phyloP scores from a whole-genome alignment of 495 filamentous ascomycete species.

The Annulohypoxylon moriforme region DNA sequence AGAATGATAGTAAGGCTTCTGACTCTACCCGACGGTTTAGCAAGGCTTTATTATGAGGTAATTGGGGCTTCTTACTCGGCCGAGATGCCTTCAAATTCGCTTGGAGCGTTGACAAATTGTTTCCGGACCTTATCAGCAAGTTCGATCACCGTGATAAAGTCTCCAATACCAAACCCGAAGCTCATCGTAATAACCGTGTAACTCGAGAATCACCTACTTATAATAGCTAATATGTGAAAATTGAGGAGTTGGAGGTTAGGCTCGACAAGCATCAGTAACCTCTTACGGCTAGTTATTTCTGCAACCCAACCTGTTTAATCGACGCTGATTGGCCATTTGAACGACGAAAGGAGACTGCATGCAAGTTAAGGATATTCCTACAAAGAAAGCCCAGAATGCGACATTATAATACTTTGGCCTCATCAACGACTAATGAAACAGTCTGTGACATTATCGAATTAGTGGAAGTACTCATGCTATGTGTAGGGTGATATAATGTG shows the following conservation, averaged over 20 bases:
- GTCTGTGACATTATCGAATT: too few relatives aligned
- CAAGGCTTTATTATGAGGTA: not conserved
- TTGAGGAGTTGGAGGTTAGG: not conserved
- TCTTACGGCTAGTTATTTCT: not conserved
- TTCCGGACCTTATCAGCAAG: conserved; percentile 45
- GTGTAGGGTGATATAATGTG: too few relatives aligned
- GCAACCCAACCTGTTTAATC: not conserved
- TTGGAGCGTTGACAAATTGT: conserved; percentile 45
- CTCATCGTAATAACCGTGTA: conserved; percentile 40
- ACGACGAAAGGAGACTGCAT: not conserved
- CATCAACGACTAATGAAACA: too few relatives aligned
- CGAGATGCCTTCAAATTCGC: conserved; percentile 45
- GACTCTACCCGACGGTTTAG: not conserved
- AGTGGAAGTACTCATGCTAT: too few relatives aligned
- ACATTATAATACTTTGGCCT: not conserved
- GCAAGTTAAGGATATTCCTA: too few relatives aligned
- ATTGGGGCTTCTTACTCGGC: conserved; percentile 19
- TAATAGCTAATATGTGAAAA: not conserved
- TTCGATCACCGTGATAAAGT: conserved; percentile 44
- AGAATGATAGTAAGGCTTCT: conserved; percentile 42
- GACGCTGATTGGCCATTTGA: not conserved
- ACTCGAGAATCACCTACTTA: not conserved
- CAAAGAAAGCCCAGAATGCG: not conserved
- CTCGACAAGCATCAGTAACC: not conserved
- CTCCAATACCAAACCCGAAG: conserved; percentile 49